A percentile compares a stretch with the other conserved stretches of the same genome.
Conservation (phyloP, 2,329 filamentous ascomycete species). For the Calonectria honghensis region DNA sequence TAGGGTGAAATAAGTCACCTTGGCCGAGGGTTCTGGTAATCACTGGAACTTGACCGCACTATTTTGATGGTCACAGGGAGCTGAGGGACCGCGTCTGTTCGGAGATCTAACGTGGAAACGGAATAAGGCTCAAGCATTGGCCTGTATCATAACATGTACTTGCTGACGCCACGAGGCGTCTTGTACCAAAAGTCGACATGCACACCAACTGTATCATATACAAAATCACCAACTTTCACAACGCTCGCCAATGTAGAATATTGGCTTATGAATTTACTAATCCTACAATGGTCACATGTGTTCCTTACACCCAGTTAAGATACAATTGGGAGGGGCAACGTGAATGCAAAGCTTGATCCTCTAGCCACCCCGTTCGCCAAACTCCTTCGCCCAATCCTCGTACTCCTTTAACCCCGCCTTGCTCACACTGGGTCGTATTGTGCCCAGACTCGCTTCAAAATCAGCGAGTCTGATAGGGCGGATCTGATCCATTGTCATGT, state of each 20-base stretch:
- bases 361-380: conserved; percentile 91
- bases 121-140: conserved; percentile 29
- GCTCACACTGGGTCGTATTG: conserved; percentile 93
- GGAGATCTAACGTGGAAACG: conserved; percentile 15
- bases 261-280: conserved; percentile 8
- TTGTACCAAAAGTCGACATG: conserved; percentile 42
- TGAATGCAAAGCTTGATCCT: conserved; percentile 25
- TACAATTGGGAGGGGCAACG: conserved; percentile 41
- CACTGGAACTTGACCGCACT: background rate
- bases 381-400: conserved; percentile 95
- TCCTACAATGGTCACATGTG: background rate
- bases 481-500: conserved; percentile 96
- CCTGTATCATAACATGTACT: conserved; percentile 49
- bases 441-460: conserved; percentile 88
- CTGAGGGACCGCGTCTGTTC: no score
- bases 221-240: conserved; percentile 36
- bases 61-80: background rate
- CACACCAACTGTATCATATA: conserved; percentile 48
- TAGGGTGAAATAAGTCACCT: conserved; percentile 45
- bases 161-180: conserved; percentile 30
- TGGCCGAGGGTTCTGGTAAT: conserved; percentile 29
- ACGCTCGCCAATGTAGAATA: background rate
- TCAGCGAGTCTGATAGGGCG: conserved; percentile 88
- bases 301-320: conserved; percentile 37
- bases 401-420: conserved; percentile 89